Base-by-base conservation (phyloP, 1,139 yeast species). In the Taphrina betulina region DNA sequence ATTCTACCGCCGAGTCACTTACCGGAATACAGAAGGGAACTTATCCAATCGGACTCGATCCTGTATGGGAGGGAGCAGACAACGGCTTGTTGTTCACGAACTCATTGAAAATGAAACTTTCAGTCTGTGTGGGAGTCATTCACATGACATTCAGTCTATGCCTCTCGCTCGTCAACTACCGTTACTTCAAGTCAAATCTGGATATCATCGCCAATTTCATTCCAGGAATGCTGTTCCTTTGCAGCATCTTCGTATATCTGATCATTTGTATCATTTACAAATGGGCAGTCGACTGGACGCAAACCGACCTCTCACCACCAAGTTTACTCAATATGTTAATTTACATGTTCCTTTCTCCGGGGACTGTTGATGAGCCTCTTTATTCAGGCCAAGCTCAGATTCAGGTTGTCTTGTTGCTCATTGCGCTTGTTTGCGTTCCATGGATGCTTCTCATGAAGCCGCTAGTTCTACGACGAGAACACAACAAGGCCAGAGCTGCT, bases 51-150 rank as follows among this genome's bases (percentile, higher is more conserved):
- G 99, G 99, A 57, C 69, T 92, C 46, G 99, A 92, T 71, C 87
- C 88, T 72, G 86, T 84, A 14, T 92, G 99, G 99, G 98, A 92
- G 68, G 96, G 96, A 1, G 80, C 97, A 36, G 97, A 92, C 60
- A 94, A 94, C 71, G 85, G 84, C 61, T 76, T 92, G 66, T 73
- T 92, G 57, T 92, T 92, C 71, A 82, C 95, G 51, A 92, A 92
- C 71, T 89, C 97, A 1, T 90, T 87, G 73, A 92, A 92, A 74
- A 92, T 92, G 99, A 92, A 92, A 68, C 74, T 92, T 60, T 89
- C 97, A 1, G 85, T 92, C 60, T 75, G 94, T 63, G 86, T 92
- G 94, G 99, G 99, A 12, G 90, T 85, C 69, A 76, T 79, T 38
- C 99, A 92, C 70, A 92, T 92, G 99, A 79, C 89, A 40, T 92